Percentiles rank a stretch among this genome's conserved stretches.
These are phyloP conservation scores for Aspergillus luchuensis DNA, from an alignment of 2,329 filamentous ascomycete genomes.

Conservation along the genomic window DNA sequence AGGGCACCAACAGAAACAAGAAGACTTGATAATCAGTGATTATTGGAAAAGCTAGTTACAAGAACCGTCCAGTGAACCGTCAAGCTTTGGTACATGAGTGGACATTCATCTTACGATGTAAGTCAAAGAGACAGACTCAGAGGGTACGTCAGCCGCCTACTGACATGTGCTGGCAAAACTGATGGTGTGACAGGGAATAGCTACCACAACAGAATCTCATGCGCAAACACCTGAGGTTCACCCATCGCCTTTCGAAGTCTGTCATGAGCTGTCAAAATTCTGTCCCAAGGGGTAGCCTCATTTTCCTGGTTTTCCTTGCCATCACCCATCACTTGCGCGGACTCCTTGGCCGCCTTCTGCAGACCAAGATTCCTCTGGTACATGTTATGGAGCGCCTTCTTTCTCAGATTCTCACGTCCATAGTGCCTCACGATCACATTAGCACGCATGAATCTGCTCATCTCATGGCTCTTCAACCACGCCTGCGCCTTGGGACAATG, in stretches of 20 bases:
- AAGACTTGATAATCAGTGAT: constrained; percentile 28
- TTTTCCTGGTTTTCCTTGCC: neutral
- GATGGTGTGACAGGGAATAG: neutral
- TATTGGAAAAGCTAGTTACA: constrained; percentile 12
- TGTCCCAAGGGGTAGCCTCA: constrained; percentile 5
- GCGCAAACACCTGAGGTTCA: neutral
- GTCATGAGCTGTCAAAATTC: constrained; percentile 15
- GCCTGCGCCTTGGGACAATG: constrained; percentile 22
- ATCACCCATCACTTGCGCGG: constrained; percentile 2
- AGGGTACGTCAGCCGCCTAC: neutral
- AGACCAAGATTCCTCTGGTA: constrained; percentile 11
- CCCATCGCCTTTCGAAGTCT: constrained; percentile 19
- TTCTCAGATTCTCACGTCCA: constrained; percentile 14
- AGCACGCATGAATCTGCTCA: constrained; percentile 11
- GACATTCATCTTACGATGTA: constrained; percentile 4
- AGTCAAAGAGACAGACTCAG: neutral
- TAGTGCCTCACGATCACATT: constrained; percentile 7
- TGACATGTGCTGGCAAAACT: neutral
- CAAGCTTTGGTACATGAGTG: constrained; percentile 10
- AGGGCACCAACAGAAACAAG: constrained; percentile 36
- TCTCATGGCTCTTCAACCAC: constrained; percentile 23
- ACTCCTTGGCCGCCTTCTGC: neutral
- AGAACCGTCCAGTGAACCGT: constrained; percentile 1
- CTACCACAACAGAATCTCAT: neutral
- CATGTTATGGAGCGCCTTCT: constrained; percentile 10